Evolutionary conservation across 1,284 basidiomycete species (phyloP).

Genomic region (Laetiporus sulphureus): DNA sequence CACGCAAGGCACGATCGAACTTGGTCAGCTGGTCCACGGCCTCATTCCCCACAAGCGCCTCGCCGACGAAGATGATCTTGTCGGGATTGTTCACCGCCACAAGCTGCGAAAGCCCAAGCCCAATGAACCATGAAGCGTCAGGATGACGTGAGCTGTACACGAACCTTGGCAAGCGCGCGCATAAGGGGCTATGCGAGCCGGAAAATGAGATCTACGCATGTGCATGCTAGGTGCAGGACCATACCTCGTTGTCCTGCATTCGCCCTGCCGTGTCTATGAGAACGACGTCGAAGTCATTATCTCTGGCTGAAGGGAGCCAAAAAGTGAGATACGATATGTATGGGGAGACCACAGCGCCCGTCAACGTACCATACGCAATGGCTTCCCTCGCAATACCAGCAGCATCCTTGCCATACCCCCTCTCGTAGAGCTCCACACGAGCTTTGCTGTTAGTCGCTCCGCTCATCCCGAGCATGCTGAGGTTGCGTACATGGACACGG

Average conservation of each 20-base stretch:
- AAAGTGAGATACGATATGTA: too few species aligned
- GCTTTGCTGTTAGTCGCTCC: conserved; percentile 63
- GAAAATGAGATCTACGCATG: background rate
- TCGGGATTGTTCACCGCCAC: conserved; percentile 89
- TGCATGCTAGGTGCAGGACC: conserved; percentile 7
- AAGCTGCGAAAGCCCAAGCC: conserved; percentile 41
- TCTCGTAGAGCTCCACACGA: conserved; percentile 89
- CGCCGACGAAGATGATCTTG: conserved; percentile 95
- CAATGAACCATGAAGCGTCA: conserved; percentile 1
- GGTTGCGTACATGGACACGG: conserved; percentile 92
- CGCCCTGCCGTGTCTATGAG: conserved; percentile 96
- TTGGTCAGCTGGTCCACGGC: conserved; percentile 94
- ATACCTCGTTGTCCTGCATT: conserved; percentile 96
- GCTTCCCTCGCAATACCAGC: conserved; percentile 97
- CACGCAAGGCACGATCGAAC: conserved; percentile 86
- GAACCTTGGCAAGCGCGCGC: conserved; percentile 93
- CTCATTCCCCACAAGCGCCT: conserved; percentile 94
- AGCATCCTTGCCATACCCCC: conserved; percentile 97
- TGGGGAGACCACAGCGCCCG: background rate
- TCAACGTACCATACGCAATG: conserved; percentile 70
- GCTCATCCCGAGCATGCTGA: conserved; percentile 80
- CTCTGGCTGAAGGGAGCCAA: conserved; percentile 48
- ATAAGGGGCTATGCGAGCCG: conserved; percentile 74
- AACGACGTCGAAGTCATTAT: conserved; percentile 89
- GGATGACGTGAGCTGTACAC: conserved; percentile 3